Evolutionary conservation across 805 yeast genomes (phyloP), one percentile per base, ranked within the genome.

Genomic region (Candida sakaeoensis): DNA sequence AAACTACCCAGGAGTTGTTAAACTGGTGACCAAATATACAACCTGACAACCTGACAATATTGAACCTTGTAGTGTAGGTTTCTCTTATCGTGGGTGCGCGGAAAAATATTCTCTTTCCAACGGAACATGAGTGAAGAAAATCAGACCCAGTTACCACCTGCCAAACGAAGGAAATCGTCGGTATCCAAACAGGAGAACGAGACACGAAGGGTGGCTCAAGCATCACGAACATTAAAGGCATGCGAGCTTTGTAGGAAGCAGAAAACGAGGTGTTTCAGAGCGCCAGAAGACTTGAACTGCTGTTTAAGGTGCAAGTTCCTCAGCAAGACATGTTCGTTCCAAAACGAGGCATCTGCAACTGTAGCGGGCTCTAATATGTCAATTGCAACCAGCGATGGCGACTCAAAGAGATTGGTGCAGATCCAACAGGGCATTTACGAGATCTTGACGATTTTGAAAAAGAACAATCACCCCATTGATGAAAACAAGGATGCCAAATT

Each of bases 191-290:
- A 33, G 10, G 36, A 33, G 21, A 33, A 33, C 21, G 36, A 33
- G 15, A 51, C 48, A 28, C 36, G 61, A 36, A 46, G 43, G 29
- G 40, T 48, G 31, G 60, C 56, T 2, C 63, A 56, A 33, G 65
- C 63, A 1, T 53, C 63, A 6, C 47, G 84, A 30, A 76, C 81
- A 0, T 49, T 72, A 1, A 64, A 61, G 36, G 85, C 85, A 0
- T 79, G 85, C 54, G 70, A 69, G 5, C 52, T 65, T 6, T 79
- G 85, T 51, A 64, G 83, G 32, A 68, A 65, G 36, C 78, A 74
- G 44, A 79, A 79, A 60, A 74, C 87, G 1, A 60, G 84, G 42
- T 82, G 89, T 48, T 73, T 80, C 51, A 73, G 80, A 37, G 68
- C 78, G 9, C 65, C 74, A 1, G 67, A 60, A 18, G 63, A 70